Base-by-base conservation (phyloP, 495 filamentous ascomycete species). In the Mytilinidion resinicola region DNA sequence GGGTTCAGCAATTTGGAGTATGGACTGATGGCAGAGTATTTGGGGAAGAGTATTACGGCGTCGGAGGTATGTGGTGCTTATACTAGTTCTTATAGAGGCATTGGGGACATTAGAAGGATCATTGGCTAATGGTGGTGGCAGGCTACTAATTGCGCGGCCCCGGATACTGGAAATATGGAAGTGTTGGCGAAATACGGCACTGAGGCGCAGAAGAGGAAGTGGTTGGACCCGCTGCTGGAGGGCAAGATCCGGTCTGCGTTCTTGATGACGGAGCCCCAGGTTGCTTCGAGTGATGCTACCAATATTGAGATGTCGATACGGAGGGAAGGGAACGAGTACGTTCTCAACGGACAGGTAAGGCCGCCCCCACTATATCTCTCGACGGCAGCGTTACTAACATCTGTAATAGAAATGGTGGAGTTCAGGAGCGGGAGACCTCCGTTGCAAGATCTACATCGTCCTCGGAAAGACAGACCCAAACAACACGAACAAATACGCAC, bases 131-230 rank as follows among this genome's bases (percentile, higher is more conserved):
- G 55, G 30, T 6, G 25, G 2, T 30, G 25, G 25, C 25, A 67
- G 67, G 73, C 73, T 21, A 72, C 69, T 52, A 75, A 75, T 55
- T 75, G 73, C 60, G 67, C 72, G 14, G 73, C 73, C 14, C 73
- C 73, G 17, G 73, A 75, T 60, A 75, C 73, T 44, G 73, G 73
- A 34, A 75, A 75, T 57, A 75, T 75, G 73, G 73, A 75, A 57
- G 73, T 75, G 10, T 57, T 75, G n/a, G 73, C 73, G 14, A 75
- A 75, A 61, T 75, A 75, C 61, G 73, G 73, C 56, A 74, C 55
- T 34, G 66, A 73, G n/a, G 62, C 54, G 35, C 73, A 75, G 63
- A 75, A 75, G 67, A 59, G 67, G 25, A 51, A 67, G 44, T 75
- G 72, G 72, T 59, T 75, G 15, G 67, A 71, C 38, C 73, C 72